Conservation (phyloP, 345 rosid genomes). For the Eutrema yunnanense region DNA sequence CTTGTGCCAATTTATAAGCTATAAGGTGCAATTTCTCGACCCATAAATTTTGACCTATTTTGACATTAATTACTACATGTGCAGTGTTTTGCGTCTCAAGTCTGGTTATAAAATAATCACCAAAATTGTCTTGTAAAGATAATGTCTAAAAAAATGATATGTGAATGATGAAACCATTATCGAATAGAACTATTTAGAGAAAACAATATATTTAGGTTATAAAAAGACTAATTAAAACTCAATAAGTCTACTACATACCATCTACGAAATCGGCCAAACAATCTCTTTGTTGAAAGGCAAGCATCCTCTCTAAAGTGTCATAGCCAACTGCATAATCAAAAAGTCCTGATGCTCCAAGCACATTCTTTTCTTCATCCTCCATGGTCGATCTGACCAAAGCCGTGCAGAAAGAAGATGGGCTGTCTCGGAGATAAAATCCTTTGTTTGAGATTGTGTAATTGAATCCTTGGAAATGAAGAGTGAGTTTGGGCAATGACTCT, state of each 20-base stretch:
- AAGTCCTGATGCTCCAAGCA: conserved; percentile 30
- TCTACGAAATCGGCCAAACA: conserved; percentile 30
- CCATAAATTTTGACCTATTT: no score
- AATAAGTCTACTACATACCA: conserved; percentile 13
- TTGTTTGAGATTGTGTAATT: conserved; percentile 26
- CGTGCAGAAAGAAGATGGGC: conserved; percentile 23
- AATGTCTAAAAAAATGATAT: background rate
- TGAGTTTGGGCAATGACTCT: conserved; percentile 24
- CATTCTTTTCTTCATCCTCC: conserved; percentile 13
- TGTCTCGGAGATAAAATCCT: conserved; percentile 26
- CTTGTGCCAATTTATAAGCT: background rate
- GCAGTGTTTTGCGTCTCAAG: background rate
- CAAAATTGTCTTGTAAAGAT: background rate
- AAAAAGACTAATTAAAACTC: background rate
- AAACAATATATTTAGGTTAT: background rate
- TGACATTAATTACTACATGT: background rate
- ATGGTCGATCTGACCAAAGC: conserved; percentile 23
- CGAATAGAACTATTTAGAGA: background rate
- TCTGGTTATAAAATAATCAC: background rate
- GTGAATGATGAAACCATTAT: background rate
- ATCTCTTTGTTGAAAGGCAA: conserved; percentile 26
- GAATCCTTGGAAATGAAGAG: conserved; percentile 19
- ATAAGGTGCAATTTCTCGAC: no score
- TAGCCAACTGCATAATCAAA: conserved; percentile 27
- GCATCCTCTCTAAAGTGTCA: conserved; percentile 13